Conservation (phyloP, 2,329 filamentous ascomycete genomes). For the Emergomyces orientalis region DNA sequence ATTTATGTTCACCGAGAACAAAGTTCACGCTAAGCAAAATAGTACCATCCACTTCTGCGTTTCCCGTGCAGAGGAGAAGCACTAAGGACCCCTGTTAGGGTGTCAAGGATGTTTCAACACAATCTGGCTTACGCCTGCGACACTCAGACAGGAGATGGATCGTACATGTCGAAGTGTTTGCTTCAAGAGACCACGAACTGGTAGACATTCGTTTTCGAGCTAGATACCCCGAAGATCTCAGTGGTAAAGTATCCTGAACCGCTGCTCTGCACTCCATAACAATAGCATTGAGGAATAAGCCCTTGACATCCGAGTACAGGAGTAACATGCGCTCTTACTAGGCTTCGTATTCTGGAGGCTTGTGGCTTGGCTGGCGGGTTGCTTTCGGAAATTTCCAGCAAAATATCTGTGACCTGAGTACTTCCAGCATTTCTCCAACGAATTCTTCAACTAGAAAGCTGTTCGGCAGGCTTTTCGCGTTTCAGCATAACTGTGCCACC, state of each 20-base stretch:
- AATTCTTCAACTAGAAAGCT: not conserved
- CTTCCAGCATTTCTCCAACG: not conserved
- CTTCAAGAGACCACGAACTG: not conserved
- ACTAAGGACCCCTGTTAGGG: not conserved
- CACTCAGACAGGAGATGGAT: not conserved
- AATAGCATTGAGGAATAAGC: not conserved
- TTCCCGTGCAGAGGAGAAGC: not conserved
- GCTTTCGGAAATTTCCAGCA: not conserved
- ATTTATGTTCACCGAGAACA: not conserved
- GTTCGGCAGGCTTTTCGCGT: not conserved
- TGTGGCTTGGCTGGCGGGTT: not conserved
- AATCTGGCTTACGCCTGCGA: not conserved
- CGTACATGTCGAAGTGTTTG: not conserved
- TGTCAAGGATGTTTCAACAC: conserved; percentile 3
- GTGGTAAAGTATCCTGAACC: not conserved
- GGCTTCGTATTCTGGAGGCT: not conserved
- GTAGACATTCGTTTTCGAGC: not conserved
- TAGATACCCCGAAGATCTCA: not conserved
- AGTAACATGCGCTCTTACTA: not conserved
- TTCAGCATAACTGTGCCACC: not conserved
- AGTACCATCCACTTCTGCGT: not conserved
- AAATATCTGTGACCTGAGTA: not conserved
- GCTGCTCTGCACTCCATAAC: not conserved
- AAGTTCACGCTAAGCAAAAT: not conserved
- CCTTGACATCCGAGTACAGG: not conserved